Base-by-base conservation (phyloP, 768 basidiomycete genomes). In the Amanita fuliginea region DNA sequence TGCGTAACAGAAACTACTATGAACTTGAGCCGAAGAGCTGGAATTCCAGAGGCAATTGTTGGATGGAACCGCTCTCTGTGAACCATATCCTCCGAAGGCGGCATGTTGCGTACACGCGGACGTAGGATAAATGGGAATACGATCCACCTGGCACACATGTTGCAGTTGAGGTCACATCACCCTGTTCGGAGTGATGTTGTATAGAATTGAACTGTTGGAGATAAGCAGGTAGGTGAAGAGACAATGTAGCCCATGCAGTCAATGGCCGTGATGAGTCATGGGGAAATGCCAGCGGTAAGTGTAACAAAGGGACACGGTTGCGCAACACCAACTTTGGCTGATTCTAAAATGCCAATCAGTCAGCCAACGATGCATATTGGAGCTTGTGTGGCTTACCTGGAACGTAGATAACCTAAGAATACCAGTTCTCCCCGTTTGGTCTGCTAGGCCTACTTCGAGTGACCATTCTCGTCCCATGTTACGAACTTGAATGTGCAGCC, bases 41-140 rank as follows among this genome's bases (percentile, higher is more conserved):
- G 60, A 88, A 86, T 65, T 89, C 86, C 84, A 83, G 86, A 28
- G 86, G 83, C 6, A 71, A 61, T 53, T 67, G 71, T 52, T 78
- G 74, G 47, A 65, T 61, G 49, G 75, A 72, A 9, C 45, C 36
- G 26, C 19, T 37, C 54, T 83, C 75, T 54, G 74, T 77, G 62
- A 88, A 77, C 86, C 87, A 90, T 24, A 90, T 77, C 59, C 87
- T 70, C 53, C 83, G 69, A 56, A 90, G 64, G 33, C 86, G 75
- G 64, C 87, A 90, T 33, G 76, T 86, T 18, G 86, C 85, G 60
- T 87, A 83, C 40, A 90, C 74, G 60, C 81, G 83, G 55, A 89
- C 68, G 57, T 78, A 84, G n/a, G 78, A 73, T 41, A 83, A 70
- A 67, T 84, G 77, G 0, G 82, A 77, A 59, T 78, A 85, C 42